Conservation (phyloP, 1,139 yeast species). For the Barnettozyma hawaiiensis region DNA sequence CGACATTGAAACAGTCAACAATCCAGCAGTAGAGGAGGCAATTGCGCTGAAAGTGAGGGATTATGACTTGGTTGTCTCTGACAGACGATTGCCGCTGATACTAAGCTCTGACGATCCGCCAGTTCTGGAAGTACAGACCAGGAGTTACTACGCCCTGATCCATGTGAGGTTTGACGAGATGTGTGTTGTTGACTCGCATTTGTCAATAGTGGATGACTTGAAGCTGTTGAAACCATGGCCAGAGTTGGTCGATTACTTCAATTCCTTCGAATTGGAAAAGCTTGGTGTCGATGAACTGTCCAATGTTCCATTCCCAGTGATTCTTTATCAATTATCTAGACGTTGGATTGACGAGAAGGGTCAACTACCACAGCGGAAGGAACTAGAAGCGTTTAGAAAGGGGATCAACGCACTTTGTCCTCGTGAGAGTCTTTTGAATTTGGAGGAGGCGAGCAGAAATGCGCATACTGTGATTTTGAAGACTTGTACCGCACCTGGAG, state of each 20-base stretch:
- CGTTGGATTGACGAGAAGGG: conserved; percentile 31
- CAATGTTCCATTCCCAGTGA: conserved; percentile 68
- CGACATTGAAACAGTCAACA: conserved; percentile 17
- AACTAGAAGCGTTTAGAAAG: conserved; percentile 43
- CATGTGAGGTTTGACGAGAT: conserved; percentile 5
- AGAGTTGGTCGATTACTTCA: conserved; percentile 51
- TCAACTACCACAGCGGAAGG: conserved; percentile 42
- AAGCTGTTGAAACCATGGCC: conserved; percentile 74
- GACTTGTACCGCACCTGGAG: background rate
- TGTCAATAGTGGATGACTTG: conserved; percentile 57
- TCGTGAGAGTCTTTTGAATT: conserved; percentile 48
- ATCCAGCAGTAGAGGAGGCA: no score
- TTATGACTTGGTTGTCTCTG: conserved; percentile 48
- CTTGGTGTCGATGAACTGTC: conserved; percentile 52
- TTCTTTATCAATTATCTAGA: conserved; percentile 53
- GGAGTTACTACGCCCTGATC: conserved; percentile 6
- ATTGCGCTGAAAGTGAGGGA: conserved; percentile 35
- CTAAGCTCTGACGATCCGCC: conserved; percentile 2
- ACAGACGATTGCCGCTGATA: conserved; percentile 10
- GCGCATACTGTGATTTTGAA: conserved; percentile 5
- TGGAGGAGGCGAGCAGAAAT: conserved; percentile 63
- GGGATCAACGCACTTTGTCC: conserved; percentile 35
- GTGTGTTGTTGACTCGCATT: conserved; percentile 67
- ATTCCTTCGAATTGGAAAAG: conserved; percentile 42
- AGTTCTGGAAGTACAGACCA: conserved; percentile 3